Conservation (phyloP, 495 filamentous ascomycete species). For the Arthonia radiata region DNA sequence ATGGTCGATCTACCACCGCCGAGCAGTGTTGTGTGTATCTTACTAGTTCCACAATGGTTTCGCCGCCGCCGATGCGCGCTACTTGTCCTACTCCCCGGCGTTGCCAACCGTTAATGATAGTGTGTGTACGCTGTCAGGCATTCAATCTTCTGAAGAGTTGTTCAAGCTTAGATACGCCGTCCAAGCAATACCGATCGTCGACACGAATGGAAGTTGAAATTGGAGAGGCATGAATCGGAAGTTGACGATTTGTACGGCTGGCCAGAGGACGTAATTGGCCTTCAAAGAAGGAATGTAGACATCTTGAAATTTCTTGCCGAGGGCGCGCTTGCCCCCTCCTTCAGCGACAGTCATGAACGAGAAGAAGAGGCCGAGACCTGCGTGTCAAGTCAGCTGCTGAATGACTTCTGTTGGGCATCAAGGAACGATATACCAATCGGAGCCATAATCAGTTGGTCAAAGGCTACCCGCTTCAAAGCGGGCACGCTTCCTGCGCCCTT, state of each 20-base stretch:
- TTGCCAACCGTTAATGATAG: too few species aligned
- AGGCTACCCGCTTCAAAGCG: slow-evolving; percentile 67
- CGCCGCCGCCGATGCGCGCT: too few species aligned
- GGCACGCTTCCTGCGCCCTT: slow-evolving; percentile 47
- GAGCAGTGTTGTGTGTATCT: too few species aligned
- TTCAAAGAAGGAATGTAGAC: slow-evolving; percentile 86
- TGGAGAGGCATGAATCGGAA: slow-evolving; percentile 87
- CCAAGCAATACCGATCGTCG: slow-evolving; percentile 91
- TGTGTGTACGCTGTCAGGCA: too few species aligned
- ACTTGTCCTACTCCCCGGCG: too few species aligned
- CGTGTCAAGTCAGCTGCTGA: slow-evolving; percentile 2
- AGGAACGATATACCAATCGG: slow-evolving; percentile 42
- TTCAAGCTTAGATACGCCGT: slow-evolving; percentile 94
- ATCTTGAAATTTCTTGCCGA: slow-evolving; percentile 67
- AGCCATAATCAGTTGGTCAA: slow-evolving; percentile 90
- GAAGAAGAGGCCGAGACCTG: slow-evolving; percentile 72
- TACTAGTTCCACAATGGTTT: too few species aligned
- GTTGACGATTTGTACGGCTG: slow-evolving; percentile 86
- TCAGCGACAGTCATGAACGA: slow-evolving; percentile 91
- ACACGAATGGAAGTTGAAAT: slow-evolving; percentile 95
- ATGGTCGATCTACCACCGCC: too few species aligned
- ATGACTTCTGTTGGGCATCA: not conserved
- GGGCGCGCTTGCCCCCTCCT: slow-evolving; percentile 60
- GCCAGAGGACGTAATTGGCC: slow-evolving; percentile 93
- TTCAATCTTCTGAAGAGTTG: slow-evolving; percentile 75